phyloP scores from a whole-genome alignment of 352 stramenopile species.

The Blastocystis sp. region DNA sequence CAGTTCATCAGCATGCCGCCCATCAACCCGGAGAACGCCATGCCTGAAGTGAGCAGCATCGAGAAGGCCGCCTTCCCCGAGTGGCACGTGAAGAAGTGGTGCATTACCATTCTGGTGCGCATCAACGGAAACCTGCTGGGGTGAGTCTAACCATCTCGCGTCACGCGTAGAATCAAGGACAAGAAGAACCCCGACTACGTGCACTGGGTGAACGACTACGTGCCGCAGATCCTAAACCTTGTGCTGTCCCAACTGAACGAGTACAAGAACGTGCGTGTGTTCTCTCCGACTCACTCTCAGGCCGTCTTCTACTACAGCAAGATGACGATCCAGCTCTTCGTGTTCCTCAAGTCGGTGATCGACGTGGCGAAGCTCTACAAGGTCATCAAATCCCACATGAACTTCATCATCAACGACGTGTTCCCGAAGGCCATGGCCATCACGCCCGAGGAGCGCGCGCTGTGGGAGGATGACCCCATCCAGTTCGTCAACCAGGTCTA shows the following conservation, averaged over 20 bases:
- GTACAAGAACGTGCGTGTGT: slow-evolving; percentile 11
- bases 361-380: slow-evolving; percentile 24
- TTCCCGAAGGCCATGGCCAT: slow-evolving; percentile 51
- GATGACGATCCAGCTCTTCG: slow-evolving; percentile 40
- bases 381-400: slow-evolving; percentile 27
- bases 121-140: slow-evolving; percentile 40
- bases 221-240: slow-evolving; percentile 4
- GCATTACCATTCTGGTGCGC: neutral
- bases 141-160: neutral
- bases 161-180: slow-evolving; percentile 52
- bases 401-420: slow-evolving; percentile 45
- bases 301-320: slow-evolving; percentile 49
- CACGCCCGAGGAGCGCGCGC: slow-evolving; percentile 10
- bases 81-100: slow-evolving; percentile 68
- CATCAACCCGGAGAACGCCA: slow-evolving; percentile 39
- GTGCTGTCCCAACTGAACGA: slow-evolving; percentile 41
- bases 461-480: slow-evolving; percentile 63
- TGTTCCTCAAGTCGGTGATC: slow-evolving; percentile 31
- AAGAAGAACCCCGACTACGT: slow-evolving; percentile 1
- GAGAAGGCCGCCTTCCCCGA: slow-evolving; percentile 32
- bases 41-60: neutral
- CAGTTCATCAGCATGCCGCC: slow-evolving; percentile 26
- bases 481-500: slow-evolving; percentile 61
- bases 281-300: neutral
- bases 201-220: slow-evolving; percentile 9